Percentiles rank a stretch among this genome's conserved stretches.
These are phyloP conservation scores for Xylariales sp. DNA, from an alignment of 2,329 filamentous ascomycete species.

Conservation along the genomic window DNA sequence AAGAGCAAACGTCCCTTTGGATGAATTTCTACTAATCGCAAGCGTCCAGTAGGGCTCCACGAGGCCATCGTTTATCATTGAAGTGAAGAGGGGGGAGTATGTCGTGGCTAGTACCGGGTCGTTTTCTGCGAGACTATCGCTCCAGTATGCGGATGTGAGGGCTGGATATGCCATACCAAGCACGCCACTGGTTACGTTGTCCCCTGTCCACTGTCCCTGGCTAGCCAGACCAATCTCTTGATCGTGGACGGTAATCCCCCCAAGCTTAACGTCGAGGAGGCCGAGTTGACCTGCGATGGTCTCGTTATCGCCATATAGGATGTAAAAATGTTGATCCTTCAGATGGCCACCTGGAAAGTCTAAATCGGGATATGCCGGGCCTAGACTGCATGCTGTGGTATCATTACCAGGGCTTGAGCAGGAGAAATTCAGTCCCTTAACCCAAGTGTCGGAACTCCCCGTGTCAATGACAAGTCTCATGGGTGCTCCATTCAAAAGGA, in stretches of 20 bases:
- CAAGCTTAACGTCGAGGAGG: constrained; percentile 40
- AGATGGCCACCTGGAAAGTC: constrained; percentile 36
- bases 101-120: constrained; percentile 30
- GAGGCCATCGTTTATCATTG: constrained; percentile 39
- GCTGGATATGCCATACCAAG: constrained; percentile 47
- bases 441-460: constrained; percentile 49
- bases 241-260: constrained; percentile 36
- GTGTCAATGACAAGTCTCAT: constrained; percentile 41
- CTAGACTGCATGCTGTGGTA: constrained; percentile 34
- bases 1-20: constrained; percentile 40
- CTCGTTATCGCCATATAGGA: constrained; percentile 46
- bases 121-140: constrained; percentile 22
- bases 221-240: constrained; percentile 47
- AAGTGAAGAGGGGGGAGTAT: constrained; percentile 46
- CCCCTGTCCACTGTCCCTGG: constrained; percentile 45
- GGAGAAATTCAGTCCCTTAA: constrained; percentile 33
- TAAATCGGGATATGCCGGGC: constrained; percentile 28
- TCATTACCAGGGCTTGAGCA: constrained; percentile 32
- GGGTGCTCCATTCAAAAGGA: constrained; percentile 20
- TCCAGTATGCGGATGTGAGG: constrained; percentile 44
- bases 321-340: constrained; percentile 39
- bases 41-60: constrained; percentile 44
- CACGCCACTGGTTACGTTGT: constrained; percentile 47
- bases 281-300: constrained; percentile 43
- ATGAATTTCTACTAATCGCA: constrained; percentile 42